A percentile compares a stretch with the other conserved stretches of the same genome.
Conservation (phyloP, 768 basidiomycete genomes). For the Tricholoma bakamatsutake region DNA sequence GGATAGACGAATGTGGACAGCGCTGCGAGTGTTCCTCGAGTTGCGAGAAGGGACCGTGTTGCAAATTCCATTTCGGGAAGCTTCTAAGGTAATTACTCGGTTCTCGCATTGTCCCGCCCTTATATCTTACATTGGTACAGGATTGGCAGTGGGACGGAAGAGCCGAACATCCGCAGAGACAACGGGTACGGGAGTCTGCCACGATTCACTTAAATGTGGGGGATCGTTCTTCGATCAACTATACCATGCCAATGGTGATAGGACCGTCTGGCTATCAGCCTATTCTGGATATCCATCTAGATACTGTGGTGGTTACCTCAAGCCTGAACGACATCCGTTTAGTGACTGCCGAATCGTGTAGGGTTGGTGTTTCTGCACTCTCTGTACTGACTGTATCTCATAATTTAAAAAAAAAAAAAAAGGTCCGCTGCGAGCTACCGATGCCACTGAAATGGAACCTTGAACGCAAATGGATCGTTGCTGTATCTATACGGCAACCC, state of each 20-base stretch:
- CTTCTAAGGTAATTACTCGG: conserved; percentile 60
- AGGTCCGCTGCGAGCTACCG: conserved; percentile 74
- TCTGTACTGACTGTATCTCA: background rate
- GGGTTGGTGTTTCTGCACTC: conserved; percentile 36
- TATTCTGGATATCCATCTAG: conserved; percentile 75
- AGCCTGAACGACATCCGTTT: conserved; percentile 87
- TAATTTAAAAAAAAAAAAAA: background rate
- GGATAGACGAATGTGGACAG: conserved; percentile 79
- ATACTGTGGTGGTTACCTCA: conserved; percentile 69
- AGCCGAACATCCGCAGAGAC: conserved; percentile 38
- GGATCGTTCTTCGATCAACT: conserved; percentile 80
- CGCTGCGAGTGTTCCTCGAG: conserved; percentile 76
- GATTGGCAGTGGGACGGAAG: conserved; percentile 92
- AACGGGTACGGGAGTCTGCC: conserved; percentile 56
- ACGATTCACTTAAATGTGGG: conserved; percentile 71
- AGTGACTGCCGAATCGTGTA: conserved; percentile 70
- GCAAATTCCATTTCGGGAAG: conserved; percentile 86
- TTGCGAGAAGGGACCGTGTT: conserved; percentile 72
- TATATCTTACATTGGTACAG: conserved; percentile 28
- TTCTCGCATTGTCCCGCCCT: background rate
- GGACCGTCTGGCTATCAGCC: conserved; percentile 72
- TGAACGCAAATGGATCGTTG: conserved; percentile 72
- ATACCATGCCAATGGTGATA: conserved; percentile 78
- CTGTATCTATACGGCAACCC: conserved; percentile 67
- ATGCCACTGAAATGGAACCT: conserved; percentile 80